These are phyloP conservation scores for Kernera saxatilis DNA, from an alignment of 345 rosid species.

Conservation along the genomic window DNA sequence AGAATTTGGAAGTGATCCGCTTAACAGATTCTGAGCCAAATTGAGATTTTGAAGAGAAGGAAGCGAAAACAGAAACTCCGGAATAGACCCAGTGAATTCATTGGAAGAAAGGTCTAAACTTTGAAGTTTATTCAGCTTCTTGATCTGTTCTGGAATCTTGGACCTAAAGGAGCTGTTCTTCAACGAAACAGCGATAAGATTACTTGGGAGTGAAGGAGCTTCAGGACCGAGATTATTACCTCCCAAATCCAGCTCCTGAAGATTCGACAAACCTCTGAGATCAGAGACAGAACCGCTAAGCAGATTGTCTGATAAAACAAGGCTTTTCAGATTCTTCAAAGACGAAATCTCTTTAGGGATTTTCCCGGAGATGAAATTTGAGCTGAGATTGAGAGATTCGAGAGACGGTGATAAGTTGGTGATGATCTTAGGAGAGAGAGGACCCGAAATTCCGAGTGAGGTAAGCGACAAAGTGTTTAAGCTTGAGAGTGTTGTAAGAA, in stretches of 20 bases:
- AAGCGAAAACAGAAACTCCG: conserved; percentile 51
- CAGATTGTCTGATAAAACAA: conserved; percentile 56
- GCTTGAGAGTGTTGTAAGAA: conserved; percentile 55
- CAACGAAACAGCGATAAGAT: conserved; percentile 37
- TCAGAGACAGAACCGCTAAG: conserved; percentile 61
- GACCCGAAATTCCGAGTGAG: conserved; percentile 77
- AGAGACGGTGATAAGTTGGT: conserved; percentile 47
- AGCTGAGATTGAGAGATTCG: conserved; percentile 53
- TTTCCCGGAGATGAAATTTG: conserved; percentile 63
- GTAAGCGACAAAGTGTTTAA: conserved; percentile 60
- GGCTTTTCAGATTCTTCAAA: conserved; percentile 45
- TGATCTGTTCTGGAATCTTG: conserved; percentile 44
- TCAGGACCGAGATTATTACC: conserved; percentile 58
- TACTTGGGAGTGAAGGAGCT: conserved; percentile 53
- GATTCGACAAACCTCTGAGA: conserved; percentile 39
- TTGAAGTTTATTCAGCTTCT: conserved; percentile 42
- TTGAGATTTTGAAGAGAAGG: conserved; percentile 52
- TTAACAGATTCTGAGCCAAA: conserved; percentile 49
- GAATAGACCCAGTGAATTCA: conserved; percentile 50
- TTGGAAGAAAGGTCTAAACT: conserved; percentile 60
- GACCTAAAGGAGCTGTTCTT: conserved; percentile 65
- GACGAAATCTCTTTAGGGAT: conserved; percentile 51
- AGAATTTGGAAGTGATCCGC: conserved; percentile 48
- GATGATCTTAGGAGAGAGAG: conserved; percentile 50
- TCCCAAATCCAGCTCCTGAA: conserved; percentile 54